Conservation (phyloP, 768 basidiomycete genomes). For the Collybia sordida region DNA sequence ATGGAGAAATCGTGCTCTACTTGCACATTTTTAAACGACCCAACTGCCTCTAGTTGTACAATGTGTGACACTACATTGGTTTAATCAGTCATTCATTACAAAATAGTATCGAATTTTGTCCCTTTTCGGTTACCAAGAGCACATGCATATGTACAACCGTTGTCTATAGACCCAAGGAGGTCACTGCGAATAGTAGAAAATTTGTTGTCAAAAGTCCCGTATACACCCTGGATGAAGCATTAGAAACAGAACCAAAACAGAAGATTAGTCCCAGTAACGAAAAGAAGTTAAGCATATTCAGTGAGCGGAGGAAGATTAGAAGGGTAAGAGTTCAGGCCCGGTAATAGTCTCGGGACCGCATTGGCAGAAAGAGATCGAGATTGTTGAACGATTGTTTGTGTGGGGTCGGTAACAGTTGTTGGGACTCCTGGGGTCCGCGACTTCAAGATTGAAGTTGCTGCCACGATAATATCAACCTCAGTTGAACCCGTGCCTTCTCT, state of each 20-base stretch:
- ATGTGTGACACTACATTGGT: constrained; percentile 46
- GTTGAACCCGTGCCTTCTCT: constrained; percentile 70
- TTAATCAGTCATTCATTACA: constrained; percentile 18
- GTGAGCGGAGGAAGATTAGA: constrained; percentile 37
- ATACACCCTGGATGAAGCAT: constrained; percentile 25
- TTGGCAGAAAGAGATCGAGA: constrained; percentile 17
- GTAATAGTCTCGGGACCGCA: constrained; percentile 19
- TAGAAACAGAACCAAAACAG: constrained; percentile 24
- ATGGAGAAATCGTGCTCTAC: constrained; percentile 41
- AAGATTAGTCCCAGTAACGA: constrained; percentile 18
- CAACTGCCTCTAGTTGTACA: constrained; percentile 40
- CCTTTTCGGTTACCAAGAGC: background rate
- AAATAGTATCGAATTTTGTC: background rate
- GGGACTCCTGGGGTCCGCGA: constrained; percentile 33
- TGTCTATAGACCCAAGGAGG: constrained; percentile 16
- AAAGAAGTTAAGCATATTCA: constrained; percentile 39
- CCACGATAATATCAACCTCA: constrained; percentile 80
- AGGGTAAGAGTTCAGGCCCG: constrained; percentile 21
- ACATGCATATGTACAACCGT: constrained; percentile 1
- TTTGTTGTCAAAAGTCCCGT: constrained; percentile 26
- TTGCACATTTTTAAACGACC: constrained; percentile 61
- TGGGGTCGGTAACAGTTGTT: constrained; percentile 18
- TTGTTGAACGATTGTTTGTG: constrained; percentile 17
- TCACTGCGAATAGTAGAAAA: constrained; percentile 13
- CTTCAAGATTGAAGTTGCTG: constrained; percentile 56